These are phyloP conservation scores for Arthrobotrys iridis DNA, from an alignment of 2,329 filamentous ascomycete genomes.

Conservation along the genomic window DNA sequence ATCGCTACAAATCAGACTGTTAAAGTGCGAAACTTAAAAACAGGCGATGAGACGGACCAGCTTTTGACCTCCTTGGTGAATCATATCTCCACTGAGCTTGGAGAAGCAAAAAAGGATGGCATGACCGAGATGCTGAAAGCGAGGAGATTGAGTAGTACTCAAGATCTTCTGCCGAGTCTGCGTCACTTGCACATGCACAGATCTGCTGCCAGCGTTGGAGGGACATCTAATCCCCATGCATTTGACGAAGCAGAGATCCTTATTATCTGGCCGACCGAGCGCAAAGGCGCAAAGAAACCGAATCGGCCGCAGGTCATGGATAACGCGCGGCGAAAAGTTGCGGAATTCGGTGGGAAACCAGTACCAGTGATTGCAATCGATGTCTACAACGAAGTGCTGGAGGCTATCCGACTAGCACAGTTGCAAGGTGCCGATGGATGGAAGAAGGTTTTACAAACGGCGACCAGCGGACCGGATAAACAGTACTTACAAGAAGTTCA, in stretches of 20 bases:
- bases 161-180: slow-evolving; percentile 59
- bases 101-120: slow-evolving; percentile 75
- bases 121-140: slow-evolving; percentile 62
- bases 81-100: slow-evolving; percentile 83
- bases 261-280: slow-evolving; percentile 84
- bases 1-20: slow-evolving; percentile 67
- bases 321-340: slow-evolving; percentile 59
- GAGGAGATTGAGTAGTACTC: slow-evolving; percentile 48
- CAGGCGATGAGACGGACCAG: slow-evolving; percentile 84
- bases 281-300: slow-evolving; percentile 82
- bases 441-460: slow-evolving; percentile 80
- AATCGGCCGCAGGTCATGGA: slow-evolving; percentile 88
- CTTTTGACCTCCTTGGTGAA: slow-evolving; percentile 75
- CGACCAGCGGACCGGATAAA: slow-evolving; percentile 67
- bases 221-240: slow-evolving; percentile 58
- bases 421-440: slow-evolving; percentile 85
- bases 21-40: slow-evolving; percentile 80
- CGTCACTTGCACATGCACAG: slow-evolving; percentile 59
- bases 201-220: slow-evolving; percentile 58
- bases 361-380: slow-evolving; percentile 89
- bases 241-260: slow-evolving; percentile 70
- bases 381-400: slow-evolving; percentile 82
- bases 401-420: slow-evolving; percentile 76
- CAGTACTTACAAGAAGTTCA: slow-evolving; percentile 86
- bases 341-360: slow-evolving; percentile 71